Evolutionary conservation across 352 stramenopile genomes (phyloP).

Genomic region (Blastocystis sp.): DNA sequence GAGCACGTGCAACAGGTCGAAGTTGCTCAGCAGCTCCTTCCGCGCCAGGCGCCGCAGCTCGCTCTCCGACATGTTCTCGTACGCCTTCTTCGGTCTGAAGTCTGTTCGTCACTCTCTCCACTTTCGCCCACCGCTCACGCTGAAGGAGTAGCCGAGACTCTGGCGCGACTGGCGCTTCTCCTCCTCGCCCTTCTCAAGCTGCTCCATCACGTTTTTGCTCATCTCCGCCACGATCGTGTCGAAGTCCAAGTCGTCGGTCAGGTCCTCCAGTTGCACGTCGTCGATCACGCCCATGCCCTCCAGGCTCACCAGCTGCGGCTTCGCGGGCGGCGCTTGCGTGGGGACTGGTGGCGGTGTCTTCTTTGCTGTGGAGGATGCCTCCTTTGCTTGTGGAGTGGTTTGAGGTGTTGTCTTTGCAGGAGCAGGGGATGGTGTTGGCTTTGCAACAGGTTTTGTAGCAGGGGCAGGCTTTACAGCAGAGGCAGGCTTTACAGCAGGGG

Average conservation of each 20-base stretch:
- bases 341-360: slow-evolving; percentile 2
- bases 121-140: neutral
- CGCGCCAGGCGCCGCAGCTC: neutral
- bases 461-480: neutral
- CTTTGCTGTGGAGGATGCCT: neutral
- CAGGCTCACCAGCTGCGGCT: neutral
- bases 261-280: neutral
- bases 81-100: slow-evolving; percentile 14
- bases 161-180: neutral
- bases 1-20: slow-evolving; percentile 20
- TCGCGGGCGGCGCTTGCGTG: neutral
- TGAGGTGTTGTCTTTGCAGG: neutral
- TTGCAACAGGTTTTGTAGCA: no score
- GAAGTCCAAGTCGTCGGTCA: slow-evolving; percentile 38
- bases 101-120: neutral
- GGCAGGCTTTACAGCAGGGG: neutral
- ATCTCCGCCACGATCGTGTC: slow-evolving; percentile 61
- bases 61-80: neutral
- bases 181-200: neutral
- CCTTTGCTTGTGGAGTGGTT: neutral
- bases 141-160: slow-evolving; percentile 23
- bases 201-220: slow-evolving; percentile 2
- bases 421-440: neutral
- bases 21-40: neutral
- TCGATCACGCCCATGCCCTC: neutral